Percentiles rank a stretch among this genome's conserved stretches.
Conservation (phyloP, 2,329 filamentous ascomycete species). For the Magnaporthales sp. region DNA sequence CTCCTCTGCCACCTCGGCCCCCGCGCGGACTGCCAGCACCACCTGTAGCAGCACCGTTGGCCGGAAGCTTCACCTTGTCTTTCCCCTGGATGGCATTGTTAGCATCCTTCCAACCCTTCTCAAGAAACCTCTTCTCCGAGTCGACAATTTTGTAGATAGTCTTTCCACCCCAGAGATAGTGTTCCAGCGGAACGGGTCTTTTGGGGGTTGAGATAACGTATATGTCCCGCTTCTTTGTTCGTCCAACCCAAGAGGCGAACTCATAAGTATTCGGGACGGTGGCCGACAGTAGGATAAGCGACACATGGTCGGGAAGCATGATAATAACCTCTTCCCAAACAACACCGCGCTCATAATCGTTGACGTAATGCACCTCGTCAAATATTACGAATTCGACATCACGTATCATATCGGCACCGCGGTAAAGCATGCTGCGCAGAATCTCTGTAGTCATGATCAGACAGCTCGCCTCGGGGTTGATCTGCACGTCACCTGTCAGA, state of each 20-base stretch:
- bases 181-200: conserved; percentile 86
- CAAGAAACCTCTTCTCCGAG: conserved; percentile 81
- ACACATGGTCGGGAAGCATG: conserved; percentile 96
- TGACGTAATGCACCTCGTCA: conserved; percentile 98
- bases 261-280: conserved; percentile 97
- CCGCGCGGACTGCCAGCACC: conserved; percentile 23
- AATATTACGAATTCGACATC: conserved; percentile 99
- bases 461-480: conserved; percentile 94
- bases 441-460: conserved; percentile 99
- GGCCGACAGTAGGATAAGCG: conserved; percentile 86
- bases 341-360: conserved; percentile 89
- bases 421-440: conserved; percentile 93
- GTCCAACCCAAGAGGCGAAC: conserved; percentile 95
- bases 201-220: conserved; percentile 98
- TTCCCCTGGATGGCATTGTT: conserved; percentile 74
- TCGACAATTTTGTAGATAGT: conserved; percentile 92
- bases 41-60: conserved; percentile 17
- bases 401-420: conserved; percentile 88
- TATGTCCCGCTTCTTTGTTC: conserved; percentile 97
- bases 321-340: conserved; percentile 99
- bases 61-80: conserved; percentile 46
- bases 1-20: conserved; percentile 29
- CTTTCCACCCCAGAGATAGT: conserved; percentile 94
- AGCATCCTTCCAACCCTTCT: conserved; percentile 91
- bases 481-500: conserved; percentile 94